Evolutionary conservation across 140 eudicot species (phyloP).

Genomic region (Bidens hawaiensis): DNA sequence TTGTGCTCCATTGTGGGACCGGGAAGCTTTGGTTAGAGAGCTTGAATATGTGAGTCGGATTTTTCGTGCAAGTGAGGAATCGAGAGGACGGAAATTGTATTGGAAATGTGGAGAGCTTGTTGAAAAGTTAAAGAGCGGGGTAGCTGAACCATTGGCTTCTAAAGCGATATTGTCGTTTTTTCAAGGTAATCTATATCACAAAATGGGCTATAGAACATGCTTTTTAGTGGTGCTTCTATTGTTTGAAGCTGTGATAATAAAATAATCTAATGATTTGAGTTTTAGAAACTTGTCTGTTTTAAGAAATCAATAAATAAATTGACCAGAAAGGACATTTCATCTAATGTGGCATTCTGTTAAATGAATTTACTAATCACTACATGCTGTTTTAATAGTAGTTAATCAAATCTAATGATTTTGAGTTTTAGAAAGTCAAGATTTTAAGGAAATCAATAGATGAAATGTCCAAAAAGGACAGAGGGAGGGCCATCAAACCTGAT

Average conservation of each 20-base stretch:
- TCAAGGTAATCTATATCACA: constrained; percentile 47
- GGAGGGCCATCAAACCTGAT: too few relatives aligned
- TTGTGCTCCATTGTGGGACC: constrained; percentile 91
- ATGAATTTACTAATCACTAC: too few relatives aligned
- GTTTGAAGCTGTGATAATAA: too few relatives aligned
- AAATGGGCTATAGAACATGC: too few relatives aligned
- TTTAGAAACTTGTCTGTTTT: too few relatives aligned
- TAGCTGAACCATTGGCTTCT: constrained; percentile 63
- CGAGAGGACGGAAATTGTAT: constrained; percentile 69
- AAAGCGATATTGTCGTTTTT: constrained; percentile 62
- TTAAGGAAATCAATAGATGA: neutral
- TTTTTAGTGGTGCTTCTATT: too few relatives aligned
- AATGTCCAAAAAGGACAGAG: neutral
- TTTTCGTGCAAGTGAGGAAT: constrained; percentile 80
- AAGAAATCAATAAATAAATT: too few relatives aligned
- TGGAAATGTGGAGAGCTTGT: constrained; percentile 90
- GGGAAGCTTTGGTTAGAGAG: constrained; percentile 68
- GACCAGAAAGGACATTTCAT: neutral
- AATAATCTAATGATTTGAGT: too few relatives aligned
- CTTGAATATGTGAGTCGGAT: constrained; percentile 85
- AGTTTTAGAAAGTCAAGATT: too few relatives aligned
- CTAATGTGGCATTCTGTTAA: too few relatives aligned
- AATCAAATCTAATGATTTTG: too few relatives aligned
- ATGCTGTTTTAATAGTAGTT: too few relatives aligned
- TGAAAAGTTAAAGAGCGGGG: constrained; percentile 66